Evolutionary conservation across 148 eudicot genomes (phyloP), one percentile per base, ranked within the genome.

Genomic region (Dianthus caryophyllus): DNA sequence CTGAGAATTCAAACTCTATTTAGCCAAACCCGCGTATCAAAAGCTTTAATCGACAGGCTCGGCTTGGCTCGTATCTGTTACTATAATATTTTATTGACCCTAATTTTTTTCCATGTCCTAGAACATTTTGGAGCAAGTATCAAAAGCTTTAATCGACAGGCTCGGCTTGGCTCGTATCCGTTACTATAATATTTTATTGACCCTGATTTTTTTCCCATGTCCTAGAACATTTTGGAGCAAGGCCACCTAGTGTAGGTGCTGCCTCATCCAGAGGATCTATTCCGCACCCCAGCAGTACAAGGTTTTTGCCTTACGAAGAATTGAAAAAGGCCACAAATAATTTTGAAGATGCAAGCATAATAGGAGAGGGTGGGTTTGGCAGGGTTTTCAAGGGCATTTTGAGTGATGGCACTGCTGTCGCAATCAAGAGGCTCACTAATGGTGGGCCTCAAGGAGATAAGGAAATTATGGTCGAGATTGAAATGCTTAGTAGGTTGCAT

Each of bases 301-400:
- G 99, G 27, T 88, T 88, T 80, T 76, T 94, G 63, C 72, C 87
- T 17, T 94, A 86, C 74, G 97, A 93, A 74, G 98, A 93, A 68
- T 87, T 93, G 59, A 89, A 82, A 74, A 84, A 83, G 82, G 96
- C 97, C 41, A 93, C 98, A 30, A 93, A 93, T 71, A 84, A 88
- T 77, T 93, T 93, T 72, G 95, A 87, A 70, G 53, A 83, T 43
- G 73, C 84, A 20, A 87, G 92, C 65, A 68, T 93, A 67, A 84
- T 93, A 31, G 98, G 98, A 62, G 98, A 93, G 85, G 98, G 98
- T 75, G 96, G 98, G 21, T 93, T 90, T 82, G 98, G 98, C 53
- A 84, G 70, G 78, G 98, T 93, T 69, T 93, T 79, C 71, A 90
- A 86, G 83, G 98, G 98, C 39, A 81, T 86, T 22, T 67, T 93